Evolutionary conservation across 2,329 filamentous ascomycete species (phyloP), one percentile per base, ranked within the genome.

Genomic region (Madurella mycetomatis): DNA sequence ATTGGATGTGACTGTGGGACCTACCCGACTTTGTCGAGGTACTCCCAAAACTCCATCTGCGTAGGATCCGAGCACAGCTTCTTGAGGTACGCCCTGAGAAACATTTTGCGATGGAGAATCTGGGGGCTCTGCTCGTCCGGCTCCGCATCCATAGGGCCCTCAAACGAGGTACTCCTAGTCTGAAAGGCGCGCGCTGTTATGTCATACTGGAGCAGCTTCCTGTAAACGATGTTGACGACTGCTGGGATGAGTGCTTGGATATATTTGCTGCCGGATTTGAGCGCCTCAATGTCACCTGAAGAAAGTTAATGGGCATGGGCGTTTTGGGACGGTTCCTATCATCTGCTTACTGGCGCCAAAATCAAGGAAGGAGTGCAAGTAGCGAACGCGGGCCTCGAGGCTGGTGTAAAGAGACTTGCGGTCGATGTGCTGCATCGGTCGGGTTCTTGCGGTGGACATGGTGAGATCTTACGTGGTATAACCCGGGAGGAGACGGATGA

Each of bases 221-320:
- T 84, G 75, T 92, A 94, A 34, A 92, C 87, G 56, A 91, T 88
- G 70, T 92, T 90, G 65, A 92, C 88, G 18, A 94, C 81, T 44
- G 88, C 85, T 1, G 90, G 90, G 59, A 92, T 90, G 32, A 92
- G 80, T n/a, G 85, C 83, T 65, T 87, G 87, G 73, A 91, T 86
- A 72, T 90, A 90, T 69, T 90, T 90, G 55, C 82, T 76, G 58
- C 87, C 87, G 2, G 77, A 75, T 13, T 81, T 76, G 39, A 92
- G 78, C 40, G 87, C 86, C 60, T 87, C 85, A 53, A 90, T 83
- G 65, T 91, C 87, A 58, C 79, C 87, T 88, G 45, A 7, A n/a
- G 9, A 9, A 45, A 12, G 15, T 53, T 31, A 13, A 34, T 47
- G 32, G 13, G 11, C 9, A 11, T 37, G 11, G 34, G 2, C 11